phyloP scores from a whole-genome alignment of 306 rosid species.

The Spatholobus suberectus region DNA sequence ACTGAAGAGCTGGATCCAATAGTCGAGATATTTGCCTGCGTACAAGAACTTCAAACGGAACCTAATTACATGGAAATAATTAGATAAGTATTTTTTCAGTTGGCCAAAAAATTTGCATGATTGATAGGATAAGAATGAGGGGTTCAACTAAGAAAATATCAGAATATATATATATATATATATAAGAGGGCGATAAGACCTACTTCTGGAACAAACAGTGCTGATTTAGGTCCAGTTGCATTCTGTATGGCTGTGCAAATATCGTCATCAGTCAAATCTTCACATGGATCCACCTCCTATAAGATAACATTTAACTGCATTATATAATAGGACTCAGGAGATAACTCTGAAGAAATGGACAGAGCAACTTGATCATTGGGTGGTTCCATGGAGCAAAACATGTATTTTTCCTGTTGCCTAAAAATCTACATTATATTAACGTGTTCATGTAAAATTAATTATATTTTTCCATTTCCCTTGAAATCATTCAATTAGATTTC shows the following conservation, averaged over 20 bases:
- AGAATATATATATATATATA: not conserved
- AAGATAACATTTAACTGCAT: constrained; percentile 36
- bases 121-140: constrained; percentile 7
- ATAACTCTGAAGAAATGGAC: constrained; percentile 29
- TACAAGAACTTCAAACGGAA: constrained; percentile 92
- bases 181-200: constrained; percentile 42
- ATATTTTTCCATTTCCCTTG: not conserved
- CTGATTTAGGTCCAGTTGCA: constrained; percentile 93
- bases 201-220: constrained; percentile 96
- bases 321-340: constrained; percentile 32
- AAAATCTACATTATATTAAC: constrained; percentile 2
- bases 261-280: constrained; percentile 93
- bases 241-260: constrained; percentile 96
- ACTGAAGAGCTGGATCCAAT: constrained; percentile 95
- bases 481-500: constrained; percentile 2
- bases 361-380: not conserved
- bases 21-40: constrained; percentile 87
- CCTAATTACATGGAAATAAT: constrained; percentile 57
- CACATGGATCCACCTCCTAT: constrained; percentile 99
- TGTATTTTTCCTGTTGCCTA: not conserved
- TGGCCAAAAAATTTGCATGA: not conserved
- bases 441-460: not conserved
- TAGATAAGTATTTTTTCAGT: constrained; percentile 9
- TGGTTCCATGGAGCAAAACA: not conserved
- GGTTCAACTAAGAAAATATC: constrained; percentile 7